Base-by-base conservation (phyloP, 139 green algal genomes). In the Coelastrella sp. region DNA sequence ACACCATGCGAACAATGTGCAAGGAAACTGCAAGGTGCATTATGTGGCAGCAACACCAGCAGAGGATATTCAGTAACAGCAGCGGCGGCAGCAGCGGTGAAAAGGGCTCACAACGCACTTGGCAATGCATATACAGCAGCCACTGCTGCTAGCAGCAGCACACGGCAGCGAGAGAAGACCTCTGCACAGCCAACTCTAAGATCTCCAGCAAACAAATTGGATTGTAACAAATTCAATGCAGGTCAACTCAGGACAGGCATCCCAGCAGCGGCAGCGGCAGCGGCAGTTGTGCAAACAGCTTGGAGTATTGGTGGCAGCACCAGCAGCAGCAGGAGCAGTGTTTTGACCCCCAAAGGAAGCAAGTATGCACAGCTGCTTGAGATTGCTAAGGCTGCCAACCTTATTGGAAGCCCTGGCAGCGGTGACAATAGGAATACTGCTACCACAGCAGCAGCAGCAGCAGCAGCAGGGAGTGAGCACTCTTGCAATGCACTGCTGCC, bases 331-430 rank as follows among this genome's bases (percentile, higher is more conserved):
- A 11, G 45, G 8, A 11, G 45, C 11, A 11, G 45, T 11, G 45
- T 53, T 21, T 53, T 8, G 8, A 53, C 45, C 8, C n/a, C n/a
- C n/a, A n/a, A n/a, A n/a, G n/a, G n/a, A n/a, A n/a, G n/a, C n/a
- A 53, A 11, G 19, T 62, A 79, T 27, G 60, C 71, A 32, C 32
- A 74, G 64, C 64, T 74, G 64, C 64, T 74, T 30, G 64, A 37
- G 21, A 43, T 74, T 51, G 64, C 64, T 48, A 21, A 74, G 13
- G 64, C 64, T 30, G 64, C 64, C 15, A 41, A 74, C 19, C 64
- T 74, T 9, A 74, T 74, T 5, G 21, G 32, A 8, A 74, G 64
- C 35, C 64, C 64, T 27, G 32, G 34, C 38, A 59, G 9, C 9
- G 34, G 40, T 23, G 11, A 53, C 45, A 53, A 8, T 11, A 53